A percentile compares a stretch with the other conserved stretches of the same genome.
Evolutionary conservation across 148 eudicot genomes (phyloP).

Genomic region (Agrostemma githago): DNA sequence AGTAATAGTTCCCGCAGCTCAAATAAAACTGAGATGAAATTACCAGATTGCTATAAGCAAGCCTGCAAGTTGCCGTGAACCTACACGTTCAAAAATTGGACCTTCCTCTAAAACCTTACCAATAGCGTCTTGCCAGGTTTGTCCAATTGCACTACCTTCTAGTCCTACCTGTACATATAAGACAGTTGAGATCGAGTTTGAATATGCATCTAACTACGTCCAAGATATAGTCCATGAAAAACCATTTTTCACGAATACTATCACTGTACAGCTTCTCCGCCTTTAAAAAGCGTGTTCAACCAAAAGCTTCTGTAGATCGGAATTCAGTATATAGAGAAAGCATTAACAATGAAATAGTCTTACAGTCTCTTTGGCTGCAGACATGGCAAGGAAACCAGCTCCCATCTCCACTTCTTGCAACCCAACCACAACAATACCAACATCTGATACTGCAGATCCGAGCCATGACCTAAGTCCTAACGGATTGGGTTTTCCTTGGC

Average conservation of each 20-base stretch:
- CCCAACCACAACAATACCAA: slow-evolving; percentile 84
- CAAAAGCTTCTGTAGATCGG: neutral
- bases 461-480: slow-evolving; percentile 78
- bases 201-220: neutral
- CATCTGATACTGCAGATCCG: slow-evolving; percentile 67
- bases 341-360: slow-evolving; percentile 26
- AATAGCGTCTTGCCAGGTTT: slow-evolving; percentile 92
- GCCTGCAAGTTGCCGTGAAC: slow-evolving; percentile 92
- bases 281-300: neutral
- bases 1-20: neutral
- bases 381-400: slow-evolving; percentile 99
- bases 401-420: slow-evolving; percentile 99
- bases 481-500: slow-evolving; percentile 82
- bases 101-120: slow-evolving; percentile 94
- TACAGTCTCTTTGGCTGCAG: slow-evolving; percentile 99
- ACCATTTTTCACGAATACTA: too few species aligned
- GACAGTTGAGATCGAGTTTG: slow-evolving; percentile 14
- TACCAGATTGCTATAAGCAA: slow-evolving; percentile 96
- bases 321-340: neutral
- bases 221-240: neutral
- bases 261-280: too few species aligned
- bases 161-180: slow-evolving; percentile 76
- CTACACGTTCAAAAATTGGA: slow-evolving; percentile 81
- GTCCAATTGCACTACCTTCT: slow-evolving; percentile 96
- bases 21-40: slow-evolving; percentile 2